A percentile compares a stretch with the other conserved stretches of the same genome.
Conservation (phyloP, 768 basidiomycete species). For the Boletus vermiculosoides region DNA sequence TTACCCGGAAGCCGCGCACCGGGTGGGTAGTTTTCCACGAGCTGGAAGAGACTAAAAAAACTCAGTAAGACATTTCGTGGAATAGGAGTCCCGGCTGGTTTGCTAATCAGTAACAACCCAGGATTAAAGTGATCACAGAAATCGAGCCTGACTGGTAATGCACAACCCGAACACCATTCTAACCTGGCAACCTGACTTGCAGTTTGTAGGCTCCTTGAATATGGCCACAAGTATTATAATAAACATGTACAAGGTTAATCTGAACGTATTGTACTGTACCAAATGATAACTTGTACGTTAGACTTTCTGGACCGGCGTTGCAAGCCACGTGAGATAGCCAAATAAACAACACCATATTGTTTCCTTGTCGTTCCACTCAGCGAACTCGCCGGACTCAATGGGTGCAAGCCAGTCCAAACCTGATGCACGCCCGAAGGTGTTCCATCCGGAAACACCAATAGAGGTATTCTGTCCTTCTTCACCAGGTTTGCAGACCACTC, state of each 20-base stretch:
- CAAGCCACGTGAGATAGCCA: conserved; percentile 5
- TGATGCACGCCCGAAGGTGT: conserved; percentile 55
- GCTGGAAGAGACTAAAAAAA: conserved; percentile 94
- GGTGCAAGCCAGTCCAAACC: conserved; percentile 68
- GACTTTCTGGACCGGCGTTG: neutral
- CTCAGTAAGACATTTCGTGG: conserved; percentile 55
- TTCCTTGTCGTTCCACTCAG: neutral
- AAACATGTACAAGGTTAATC: conserved; percentile 20
- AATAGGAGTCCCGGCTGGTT: neutral
- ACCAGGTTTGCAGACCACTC: neutral
- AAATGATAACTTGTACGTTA: neutral
- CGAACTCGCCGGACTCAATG: conserved; percentile 40
- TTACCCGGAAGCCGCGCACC: conserved; percentile 85
- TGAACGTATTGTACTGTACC: neutral
- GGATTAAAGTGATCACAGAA: conserved; percentile 90
- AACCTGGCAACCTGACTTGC: conserved; percentile 1
- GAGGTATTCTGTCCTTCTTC: conserved; percentile 38
- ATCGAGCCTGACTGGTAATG: conserved; percentile 91
- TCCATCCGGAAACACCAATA: conserved; percentile 51
- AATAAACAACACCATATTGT: conserved; percentile 7
- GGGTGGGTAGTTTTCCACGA: conserved; percentile 97
- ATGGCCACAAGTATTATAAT: conserved; percentile 48
- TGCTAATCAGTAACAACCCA: conserved; percentile 31
- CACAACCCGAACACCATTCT: neutral
- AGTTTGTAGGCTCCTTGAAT: conserved; percentile 43